Percentiles rank a stretch among this genome's conserved stretches.
These are phyloP conservation scores for Marsdenia floribunda DNA, from an alignment of 257 asterid genomes.

Conservation along the genomic window DNA sequence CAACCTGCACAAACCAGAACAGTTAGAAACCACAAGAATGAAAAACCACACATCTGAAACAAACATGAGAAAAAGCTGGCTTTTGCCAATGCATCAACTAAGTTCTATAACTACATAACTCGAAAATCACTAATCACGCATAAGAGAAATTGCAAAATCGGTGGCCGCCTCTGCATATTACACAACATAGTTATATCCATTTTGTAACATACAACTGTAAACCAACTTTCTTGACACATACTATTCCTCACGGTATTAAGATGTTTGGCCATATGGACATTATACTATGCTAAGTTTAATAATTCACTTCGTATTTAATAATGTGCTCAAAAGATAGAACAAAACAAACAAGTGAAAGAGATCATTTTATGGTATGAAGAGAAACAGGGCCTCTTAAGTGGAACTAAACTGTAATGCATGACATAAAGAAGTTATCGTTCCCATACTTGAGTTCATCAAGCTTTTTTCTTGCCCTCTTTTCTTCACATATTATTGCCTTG, in stretches of 20 bases:
- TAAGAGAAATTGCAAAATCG: conserved; percentile 77
- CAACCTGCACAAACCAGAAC: conserved; percentile 53
- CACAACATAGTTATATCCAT: conserved; percentile 16
- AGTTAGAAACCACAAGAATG: conserved; percentile 23
- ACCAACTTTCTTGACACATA: conserved; percentile 33
- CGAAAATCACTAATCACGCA: conserved; percentile 60
- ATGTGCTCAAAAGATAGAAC: conserved; percentile 3
- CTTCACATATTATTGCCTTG: conserved; percentile 88
- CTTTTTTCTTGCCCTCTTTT: conserved; percentile 92
- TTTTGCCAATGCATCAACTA: conserved; percentile 91
- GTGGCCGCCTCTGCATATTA: conserved; percentile 85
- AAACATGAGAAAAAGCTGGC: conserved; percentile 30
- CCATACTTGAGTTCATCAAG: conserved; percentile 76
- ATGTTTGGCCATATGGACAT: conserved; percentile 93
- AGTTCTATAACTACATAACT: conserved; percentile 75
- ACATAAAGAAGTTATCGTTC: conserved; percentile 1
- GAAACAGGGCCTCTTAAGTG: background rate
- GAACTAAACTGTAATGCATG: conserved; percentile 1
- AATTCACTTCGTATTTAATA: conserved; percentile 61
- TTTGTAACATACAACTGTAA: conserved; percentile 12
- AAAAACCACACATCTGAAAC: background rate
- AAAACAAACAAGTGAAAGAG: conserved; percentile 4
- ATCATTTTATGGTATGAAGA: conserved; percentile 1
- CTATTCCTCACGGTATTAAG: conserved; percentile 94
- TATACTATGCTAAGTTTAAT: conserved; percentile 84